Base-by-base conservation (phyloP, 73 alveolate species). In the Paramecium tetraurelia region DNA sequence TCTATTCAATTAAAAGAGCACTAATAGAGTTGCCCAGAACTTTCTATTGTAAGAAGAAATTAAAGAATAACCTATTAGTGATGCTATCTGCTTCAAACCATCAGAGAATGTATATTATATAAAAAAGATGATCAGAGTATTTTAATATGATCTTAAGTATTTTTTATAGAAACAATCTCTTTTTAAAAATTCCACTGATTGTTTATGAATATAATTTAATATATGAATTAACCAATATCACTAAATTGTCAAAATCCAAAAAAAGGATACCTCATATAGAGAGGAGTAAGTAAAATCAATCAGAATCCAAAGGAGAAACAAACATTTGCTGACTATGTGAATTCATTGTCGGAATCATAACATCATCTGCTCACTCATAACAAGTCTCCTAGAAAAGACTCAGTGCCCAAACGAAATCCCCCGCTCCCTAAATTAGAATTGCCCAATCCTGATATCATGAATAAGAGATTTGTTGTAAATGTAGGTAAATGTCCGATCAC, bases 11-110 rank as follows among this genome's bases (percentile, higher is more conserved):
- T 31, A 77, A 77, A 77, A 77, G 24, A 41, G 72, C 11, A 44
- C 71, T 20, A 77, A 77, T 77, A 77, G 89, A 40, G 89, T 77
- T 20, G 72, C 89, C 18, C 40, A 18, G 18, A 77, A 77, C 71
- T 77, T 77, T 44, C 71, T 77, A 38, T 77, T 77, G 12, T 31
- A 77, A 38, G 89, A 77, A 22, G 90, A 80, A 80, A 41, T 80
- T 4, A 80, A 80, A 43, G 90, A 80, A 44, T 80, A 41, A 80
- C 29, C 31, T 24, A 20, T 40, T 12, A 46, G 31, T 2, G 90
- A 80, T 48, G 33, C 43, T 22, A 21, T 80, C 6, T 43, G 90
- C 48, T 80, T 80, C 50, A 80, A 80, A 80, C 90, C 75, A 14
- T 43, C 46, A 41, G 90, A 80, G n/a, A 44, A 41, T 20, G 75